Percentiles rank a stretch among this genome's conserved stretches.
These are phyloP conservation scores for Cercospora beticola DNA, from an alignment of 2,329 filamentous ascomycete species.

Conservation along the genomic window DNA sequence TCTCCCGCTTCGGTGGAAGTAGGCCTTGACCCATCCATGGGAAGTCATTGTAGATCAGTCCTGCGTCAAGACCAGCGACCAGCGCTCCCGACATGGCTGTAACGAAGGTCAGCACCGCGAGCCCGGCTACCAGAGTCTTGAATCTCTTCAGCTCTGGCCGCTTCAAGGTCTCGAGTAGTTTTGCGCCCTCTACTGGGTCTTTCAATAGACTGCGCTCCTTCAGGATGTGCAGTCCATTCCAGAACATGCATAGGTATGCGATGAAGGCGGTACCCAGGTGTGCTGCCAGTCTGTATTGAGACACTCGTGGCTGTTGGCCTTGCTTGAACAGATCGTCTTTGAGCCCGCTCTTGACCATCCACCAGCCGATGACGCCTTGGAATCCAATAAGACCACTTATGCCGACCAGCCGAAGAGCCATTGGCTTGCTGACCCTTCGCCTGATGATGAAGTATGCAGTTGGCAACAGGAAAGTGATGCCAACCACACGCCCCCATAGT, in stretches of 20 bases:
- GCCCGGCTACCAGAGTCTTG: constrained; percentile 67
- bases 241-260: constrained; percentile 92
- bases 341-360: constrained; percentile 97
- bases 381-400: constrained; percentile 90
- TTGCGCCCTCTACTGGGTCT: constrained; percentile 58
- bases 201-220: constrained; percentile 71
- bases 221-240: constrained; percentile 81
- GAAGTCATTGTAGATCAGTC: constrained; percentile 98
- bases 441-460: constrained; percentile 84
- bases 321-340: constrained; percentile 94
- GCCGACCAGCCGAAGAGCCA: constrained; percentile 74
- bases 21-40: constrained; percentile 88
- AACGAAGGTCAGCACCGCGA: constrained; percentile 75
- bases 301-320: constrained; percentile 86
- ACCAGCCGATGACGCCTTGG: constrained; percentile 95
- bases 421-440: constrained; percentile 71
- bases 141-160: constrained; percentile 70
- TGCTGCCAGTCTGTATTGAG: constrained; percentile 86
- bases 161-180: constrained; percentile 60
- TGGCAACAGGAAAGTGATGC: constrained; percentile 83
- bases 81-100: constrained; percentile 93
- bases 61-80: constrained; percentile 91
- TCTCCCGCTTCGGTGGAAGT: constrained; percentile 75
- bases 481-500: constrained; percentile 89
- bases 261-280: constrained; percentile 88